Conservation (phyloP, 306 rosid genomes). For the Glycine soja region DNA sequence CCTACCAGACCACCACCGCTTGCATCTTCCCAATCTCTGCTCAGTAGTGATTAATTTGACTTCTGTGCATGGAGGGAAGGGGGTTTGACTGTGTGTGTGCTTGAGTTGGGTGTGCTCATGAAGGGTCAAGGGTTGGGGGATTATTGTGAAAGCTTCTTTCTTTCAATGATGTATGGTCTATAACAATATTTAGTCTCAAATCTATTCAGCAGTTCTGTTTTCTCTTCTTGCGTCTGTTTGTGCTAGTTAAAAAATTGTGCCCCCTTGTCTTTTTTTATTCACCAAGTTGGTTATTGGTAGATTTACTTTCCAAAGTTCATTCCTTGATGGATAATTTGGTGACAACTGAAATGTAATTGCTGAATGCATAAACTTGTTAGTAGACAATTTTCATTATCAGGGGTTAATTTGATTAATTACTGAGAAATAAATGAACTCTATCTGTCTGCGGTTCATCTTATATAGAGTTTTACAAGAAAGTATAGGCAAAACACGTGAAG, state of each 20-base stretch:
- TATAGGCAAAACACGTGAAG: neutral
- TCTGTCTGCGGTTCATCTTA: slow-evolving; percentile 19
- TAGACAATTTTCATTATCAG: neutral
- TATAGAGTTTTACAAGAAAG: neutral
- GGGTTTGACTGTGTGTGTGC: too few relatives aligned
- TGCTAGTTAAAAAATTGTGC: neutral
- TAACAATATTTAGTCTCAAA: neutral
- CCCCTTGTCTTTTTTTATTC: neutral
- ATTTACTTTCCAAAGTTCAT: neutral
- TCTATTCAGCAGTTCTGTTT: neutral
- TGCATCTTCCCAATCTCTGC: too few relatives aligned
- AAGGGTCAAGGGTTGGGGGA: too few relatives aligned
- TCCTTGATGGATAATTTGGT: slow-evolving; percentile 7
- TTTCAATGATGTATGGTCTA: neutral
- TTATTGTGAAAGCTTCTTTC: neutral
- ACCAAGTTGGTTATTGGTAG: slow-evolving; percentile 9
- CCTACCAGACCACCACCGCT: too few relatives aligned
- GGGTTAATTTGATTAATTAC: neutral
- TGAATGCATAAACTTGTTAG: neutral
- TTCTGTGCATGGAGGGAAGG: too few relatives aligned
- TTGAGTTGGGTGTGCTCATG: too few relatives aligned
- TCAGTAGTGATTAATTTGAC: too few relatives aligned
- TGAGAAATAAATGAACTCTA: neutral
- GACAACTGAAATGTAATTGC: neutral
- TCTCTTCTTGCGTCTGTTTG: neutral